phyloP scores from a whole-genome alignment of 768 basidiomycete genomes.

The Leccinum rimulosum region DNA sequence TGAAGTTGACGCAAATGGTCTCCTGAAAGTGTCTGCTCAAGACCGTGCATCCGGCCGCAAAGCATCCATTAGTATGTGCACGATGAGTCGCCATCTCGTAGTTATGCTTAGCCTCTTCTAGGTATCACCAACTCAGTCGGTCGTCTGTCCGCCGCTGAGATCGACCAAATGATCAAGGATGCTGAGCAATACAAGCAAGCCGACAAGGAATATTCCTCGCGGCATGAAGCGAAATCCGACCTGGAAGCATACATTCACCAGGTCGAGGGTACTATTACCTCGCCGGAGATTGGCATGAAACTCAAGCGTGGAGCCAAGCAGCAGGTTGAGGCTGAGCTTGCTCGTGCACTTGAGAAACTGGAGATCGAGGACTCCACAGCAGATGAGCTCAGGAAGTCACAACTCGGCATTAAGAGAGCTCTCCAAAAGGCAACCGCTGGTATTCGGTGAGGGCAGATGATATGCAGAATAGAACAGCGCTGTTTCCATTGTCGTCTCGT shows the following conservation, averaged over 20 bases:
- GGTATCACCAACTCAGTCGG: conserved; percentile 99
- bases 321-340: conserved; percentile 96
- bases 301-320: conserved; percentile 95
- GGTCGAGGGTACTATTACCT: conserved; percentile 94
- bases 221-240: conserved; percentile 97
- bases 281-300: conserved; percentile 96
- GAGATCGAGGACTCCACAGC: conserved; percentile 94
- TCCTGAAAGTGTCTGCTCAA: conserved; percentile 97
- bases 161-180: conserved; percentile 99
- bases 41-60: conserved; percentile 99
- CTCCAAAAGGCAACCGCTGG: conserved; percentile 97
- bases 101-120: conserved; percentile 28
- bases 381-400: conserved; percentile 95
- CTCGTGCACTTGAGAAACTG: conserved; percentile 96
- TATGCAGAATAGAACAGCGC: conserved; percentile 17
- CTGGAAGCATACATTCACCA: conserved; percentile 97
- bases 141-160: conserved; percentile 94
- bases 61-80: conserved; percentile 85
- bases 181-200: conserved; percentile 94
- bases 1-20: conserved; percentile 99
- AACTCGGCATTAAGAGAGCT: conserved; percentile 93
- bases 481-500: conserved; percentile 14
- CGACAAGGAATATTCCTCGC: conserved; percentile 97
- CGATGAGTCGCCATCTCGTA: neutral
- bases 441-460: conserved; percentile 57